Percentiles rank a stretch among this genome's conserved stretches.
phyloP scores from a whole-genome alignment of 305 asterid species.

The Fraxinus baroniana region DNA sequence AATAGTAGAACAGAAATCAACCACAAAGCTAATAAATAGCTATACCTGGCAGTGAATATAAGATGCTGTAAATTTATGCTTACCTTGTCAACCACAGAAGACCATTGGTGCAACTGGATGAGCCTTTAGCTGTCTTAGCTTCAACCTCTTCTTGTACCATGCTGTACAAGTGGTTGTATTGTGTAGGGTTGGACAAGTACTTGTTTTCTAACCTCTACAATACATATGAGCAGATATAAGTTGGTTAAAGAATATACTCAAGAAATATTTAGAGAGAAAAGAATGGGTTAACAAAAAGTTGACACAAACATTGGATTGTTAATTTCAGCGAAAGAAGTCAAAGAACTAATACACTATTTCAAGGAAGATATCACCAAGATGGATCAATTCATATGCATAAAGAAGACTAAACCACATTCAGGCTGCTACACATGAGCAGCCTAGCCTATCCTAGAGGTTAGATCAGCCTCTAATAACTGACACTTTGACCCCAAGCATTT shows the following conservation, averaged over 20 bases:
- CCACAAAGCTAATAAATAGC: constrained; percentile 4
- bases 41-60: neutral
- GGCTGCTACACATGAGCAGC: neutral
- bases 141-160: constrained; percentile 91
- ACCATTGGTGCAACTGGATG: constrained; percentile 97
- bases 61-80: constrained; percentile 17
- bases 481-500: neutral
- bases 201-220: constrained; percentile 84
- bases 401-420: neutral
- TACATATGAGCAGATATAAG: constrained; percentile 8
- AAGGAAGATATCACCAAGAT: neutral
- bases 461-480: neutral
- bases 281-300: constrained; percentile 10
- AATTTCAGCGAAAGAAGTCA: neutral
- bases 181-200: constrained; percentile 64
- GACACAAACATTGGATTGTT: neutral
- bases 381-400: neutral
- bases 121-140: constrained; percentile 84
- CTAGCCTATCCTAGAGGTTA: neutral
- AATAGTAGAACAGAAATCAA: constrained; percentile 13
- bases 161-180: constrained; percentile 66
- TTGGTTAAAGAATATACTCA: constrained; percentile 1
- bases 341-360: neutral
- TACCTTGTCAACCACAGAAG: constrained; percentile 99
- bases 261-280: neutral